A percentile compares a stretch with the other conserved stretches of the same genome.
Conservation (phyloP, 805 yeast genomes). For the Schwanniomyces yamadae region DNA sequence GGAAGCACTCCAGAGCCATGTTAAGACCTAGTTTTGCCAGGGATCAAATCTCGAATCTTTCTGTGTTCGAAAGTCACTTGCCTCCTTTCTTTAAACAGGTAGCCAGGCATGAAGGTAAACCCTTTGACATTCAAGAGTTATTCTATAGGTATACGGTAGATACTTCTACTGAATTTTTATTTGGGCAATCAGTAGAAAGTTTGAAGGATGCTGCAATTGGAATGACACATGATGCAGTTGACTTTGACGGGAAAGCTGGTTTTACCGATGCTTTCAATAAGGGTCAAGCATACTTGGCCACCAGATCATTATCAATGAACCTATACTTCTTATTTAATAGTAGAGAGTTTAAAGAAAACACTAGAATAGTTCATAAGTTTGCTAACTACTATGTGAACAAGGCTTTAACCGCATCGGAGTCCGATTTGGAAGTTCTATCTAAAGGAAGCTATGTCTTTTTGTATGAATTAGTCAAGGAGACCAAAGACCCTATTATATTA, state of each 20-base stretch:
- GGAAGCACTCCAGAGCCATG: slow-evolving; percentile 38
- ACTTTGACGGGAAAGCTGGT: slow-evolving; percentile 25
- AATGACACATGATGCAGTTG: slow-evolving; percentile 18
- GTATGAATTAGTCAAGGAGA: slow-evolving; percentile 47
- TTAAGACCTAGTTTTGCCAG: slow-evolving; percentile 40
- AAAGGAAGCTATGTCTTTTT: slow-evolving; percentile 46
- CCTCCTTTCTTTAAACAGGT: slow-evolving; percentile 26
- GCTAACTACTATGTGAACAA: slow-evolving; percentile 42
- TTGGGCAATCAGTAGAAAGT: slow-evolving; percentile 36
- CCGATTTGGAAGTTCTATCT: slow-evolving; percentile 29
- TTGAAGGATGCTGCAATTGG: slow-evolving; percentile 29
- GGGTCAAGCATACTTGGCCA: slow-evolving; percentile 32
- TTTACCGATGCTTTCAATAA: slow-evolving; percentile 37
- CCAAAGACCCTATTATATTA: slow-evolving; percentile 45
- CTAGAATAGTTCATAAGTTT: slow-evolving; percentile 2
- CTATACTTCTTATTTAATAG: slow-evolving; percentile 25
- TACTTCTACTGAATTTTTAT: slow-evolving; percentile 41
- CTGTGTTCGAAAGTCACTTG: slow-evolving; percentile 32
- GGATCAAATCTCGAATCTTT: slow-evolving; percentile 36
- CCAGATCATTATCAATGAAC: slow-evolving; percentile 32
- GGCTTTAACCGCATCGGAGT: slow-evolving; percentile 33
- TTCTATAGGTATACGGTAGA: slow-evolving; percentile 38
- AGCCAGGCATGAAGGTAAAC: slow-evolving; percentile 18
- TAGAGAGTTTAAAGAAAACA: slow-evolving; percentile 29
- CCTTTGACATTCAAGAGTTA: slow-evolving; percentile 33